Evolutionary conservation across 106 monocot species (phyloP), one percentile per base, ranked within the genome.

Genomic region (Allium cepa): DNA sequence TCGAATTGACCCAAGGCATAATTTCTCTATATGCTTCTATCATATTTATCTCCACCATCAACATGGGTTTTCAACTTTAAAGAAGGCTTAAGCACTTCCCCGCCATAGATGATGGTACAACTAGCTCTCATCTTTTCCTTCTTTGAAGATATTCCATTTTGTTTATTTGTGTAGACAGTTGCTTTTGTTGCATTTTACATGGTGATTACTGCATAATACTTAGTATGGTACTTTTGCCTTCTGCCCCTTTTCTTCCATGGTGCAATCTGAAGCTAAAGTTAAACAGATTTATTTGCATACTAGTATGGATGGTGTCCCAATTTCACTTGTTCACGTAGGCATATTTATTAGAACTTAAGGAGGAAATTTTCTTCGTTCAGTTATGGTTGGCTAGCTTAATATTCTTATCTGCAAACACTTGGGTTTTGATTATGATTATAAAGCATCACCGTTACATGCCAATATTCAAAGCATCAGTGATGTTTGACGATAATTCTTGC

Each of bases 151-250:
- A 77, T 97, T 18, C 82, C 84, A 5, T 92, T 97, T 57, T 97
- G 91, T 75, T 70, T 97, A 71, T 89, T 92, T 74, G 53, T 81
- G 45, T 91, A 97, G 68, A 97, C 96, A 45, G 92, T 97, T 67
- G 78, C 92, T 48, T 97, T 97, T 77, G 96, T 97, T 58, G 88
- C 92, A 53, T 97, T 97, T 72, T 92, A 97, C 76, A 97, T 92
- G 92, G 94, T 95, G 26, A 86, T 91, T 55, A 95, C 95, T 45
- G 91, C 91, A 49, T 90, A 95, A 63, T 95, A 95, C 63, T 95
- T 95, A 69, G 94, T 95, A 55, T 95, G 95, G 95, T 95, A 91
- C 81, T 95, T 88, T 79, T 91, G 95, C 62, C 62, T 95, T 18
- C 59, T 95, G 77, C 95, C 95, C 0, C 62, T 95, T 59, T 95